Conservation (phyloP, 208 protist species). For the Spironucleus salmonicida region DNA sequence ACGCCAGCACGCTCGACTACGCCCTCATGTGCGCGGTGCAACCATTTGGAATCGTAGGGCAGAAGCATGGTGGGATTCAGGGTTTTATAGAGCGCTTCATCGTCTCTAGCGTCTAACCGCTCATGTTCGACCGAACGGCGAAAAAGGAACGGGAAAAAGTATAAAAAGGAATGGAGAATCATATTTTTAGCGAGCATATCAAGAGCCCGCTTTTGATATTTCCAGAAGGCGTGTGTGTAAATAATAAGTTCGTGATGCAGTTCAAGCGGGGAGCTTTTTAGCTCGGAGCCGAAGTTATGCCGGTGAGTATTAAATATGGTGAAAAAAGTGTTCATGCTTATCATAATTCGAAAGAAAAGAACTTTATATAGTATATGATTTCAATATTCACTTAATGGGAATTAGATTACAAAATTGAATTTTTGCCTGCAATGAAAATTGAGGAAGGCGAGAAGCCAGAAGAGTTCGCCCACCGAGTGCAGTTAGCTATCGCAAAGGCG, state of each 20-base stretch:
- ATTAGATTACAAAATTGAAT: slow-evolving; percentile 37
- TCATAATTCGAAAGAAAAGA: slow-evolving; percentile 33
- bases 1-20: slow-evolving; percentile 39
- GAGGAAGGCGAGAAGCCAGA: slow-evolving; percentile 3
- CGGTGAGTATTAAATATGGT: slow-evolving; percentile 48
- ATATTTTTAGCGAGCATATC: neutral
- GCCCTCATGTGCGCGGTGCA: slow-evolving; percentile 18
- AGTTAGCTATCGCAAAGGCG: neutral
- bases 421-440: slow-evolving; percentile 11
- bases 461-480: slow-evolving; percentile 15
- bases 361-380: slow-evolving; percentile 33
- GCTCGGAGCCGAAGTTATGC: slow-evolving; percentile 41
- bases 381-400: slow-evolving; percentile 34
- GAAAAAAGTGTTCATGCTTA: slow-evolving; percentile 39
- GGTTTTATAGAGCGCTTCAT: slow-evolving; percentile 42
- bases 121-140: slow-evolving; percentile 47
- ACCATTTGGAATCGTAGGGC: slow-evolving; percentile 34
- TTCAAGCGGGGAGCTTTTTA: slow-evolving; percentile 50
- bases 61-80: slow-evolving; percentile 38
- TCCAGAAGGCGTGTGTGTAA: slow-evolving; percentile 47
- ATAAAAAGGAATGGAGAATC: slow-evolving; percentile 15
- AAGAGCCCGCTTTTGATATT: slow-evolving; percentile 40
- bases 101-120: slow-evolving; percentile 18
- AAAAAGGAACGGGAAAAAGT: slow-evolving; percentile 22
- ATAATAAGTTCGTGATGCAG: slow-evolving; percentile 45